Conservation (phyloP, 2,329 filamentous ascomycete genomes). For the Escovopsis sp. region DNA sequence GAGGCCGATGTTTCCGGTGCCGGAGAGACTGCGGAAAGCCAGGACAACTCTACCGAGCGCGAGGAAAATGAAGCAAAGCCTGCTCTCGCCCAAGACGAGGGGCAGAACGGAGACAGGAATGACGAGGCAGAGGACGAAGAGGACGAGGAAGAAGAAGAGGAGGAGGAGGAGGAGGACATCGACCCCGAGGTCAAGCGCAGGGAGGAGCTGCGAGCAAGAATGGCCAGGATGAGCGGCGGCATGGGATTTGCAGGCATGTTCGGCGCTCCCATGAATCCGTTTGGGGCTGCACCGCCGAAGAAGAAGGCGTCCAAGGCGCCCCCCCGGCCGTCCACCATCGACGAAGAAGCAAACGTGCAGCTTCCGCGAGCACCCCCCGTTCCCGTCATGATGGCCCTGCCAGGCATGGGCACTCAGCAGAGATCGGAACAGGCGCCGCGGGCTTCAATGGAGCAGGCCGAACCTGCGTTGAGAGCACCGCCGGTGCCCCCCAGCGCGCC, state of each 20-base stretch:
- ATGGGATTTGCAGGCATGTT: conserved; percentile 97
- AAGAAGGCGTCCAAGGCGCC: conserved; percentile 36
- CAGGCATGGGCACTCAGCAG: conserved; percentile 52
- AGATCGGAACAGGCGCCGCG: conserved; percentile 29
- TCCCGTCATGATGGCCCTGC: conserved; percentile 49
- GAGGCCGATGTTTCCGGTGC: conserved; percentile 52
- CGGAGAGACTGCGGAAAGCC: conserved; percentile 47
- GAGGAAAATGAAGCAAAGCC: conserved; percentile 50
- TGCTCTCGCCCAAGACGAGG: conserved; percentile 23
- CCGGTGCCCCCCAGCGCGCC: conserved; percentile 16
- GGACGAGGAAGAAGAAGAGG: conserved; percentile 46
- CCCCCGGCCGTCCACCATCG: conserved; percentile 26
- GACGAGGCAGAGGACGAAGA: conserved; percentile 20
- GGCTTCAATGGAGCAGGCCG: conserved; percentile 18
- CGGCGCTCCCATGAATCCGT: conserved; percentile 54
- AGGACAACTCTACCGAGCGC: conserved; percentile 49
- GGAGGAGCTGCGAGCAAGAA: conserved; percentile 80
- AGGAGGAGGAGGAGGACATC: conserved; percentile 73
- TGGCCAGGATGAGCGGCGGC: conserved; percentile 97
- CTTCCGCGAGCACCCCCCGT: conserved; percentile 33
- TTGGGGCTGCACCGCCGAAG: conserved; percentile 31
- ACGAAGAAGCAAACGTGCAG: conserved; percentile 29
- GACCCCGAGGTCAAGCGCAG: conserved; percentile 76
- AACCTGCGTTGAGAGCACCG: conserved; percentile 10
- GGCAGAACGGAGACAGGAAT: conserved; percentile 49